A percentile compares a stretch with the other conserved stretches of the same genome.
phyloP scores from a whole-genome alignment of 108 stramenopile species.

The Aurantiochytrium sp. region DNA sequence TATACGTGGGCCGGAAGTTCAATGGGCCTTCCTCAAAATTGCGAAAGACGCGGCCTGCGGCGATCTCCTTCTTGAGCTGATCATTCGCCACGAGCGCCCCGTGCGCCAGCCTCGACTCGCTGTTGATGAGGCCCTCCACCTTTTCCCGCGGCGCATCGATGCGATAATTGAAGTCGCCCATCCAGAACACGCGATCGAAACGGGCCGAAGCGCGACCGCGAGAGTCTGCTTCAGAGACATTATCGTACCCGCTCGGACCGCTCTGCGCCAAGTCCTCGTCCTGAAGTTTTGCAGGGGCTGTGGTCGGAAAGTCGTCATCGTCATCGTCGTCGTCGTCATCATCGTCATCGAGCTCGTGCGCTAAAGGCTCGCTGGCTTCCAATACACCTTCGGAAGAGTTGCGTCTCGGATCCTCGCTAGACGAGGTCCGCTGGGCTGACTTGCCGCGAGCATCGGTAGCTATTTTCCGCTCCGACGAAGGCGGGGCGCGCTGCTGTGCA shows the following conservation, averaged over 20 bases:
- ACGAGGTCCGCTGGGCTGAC: background rate
- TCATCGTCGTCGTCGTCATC: background rate
- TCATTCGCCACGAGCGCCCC: slow-evolving; percentile 62
- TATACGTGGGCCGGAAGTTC: slow-evolving; percentile 58
- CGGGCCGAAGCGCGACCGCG: background rate
- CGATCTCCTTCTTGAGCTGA: slow-evolving; percentile 58
- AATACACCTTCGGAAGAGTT: no score
- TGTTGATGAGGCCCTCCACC: slow-evolving; percentile 43
- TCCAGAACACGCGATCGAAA: slow-evolving; percentile 45
- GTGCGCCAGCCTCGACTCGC: slow-evolving; percentile 56
- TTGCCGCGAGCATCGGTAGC: no score
- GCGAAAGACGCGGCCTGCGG: slow-evolving; percentile 42
- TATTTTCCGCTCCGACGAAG: no score
- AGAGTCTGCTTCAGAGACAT: background rate
- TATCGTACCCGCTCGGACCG: background rate
- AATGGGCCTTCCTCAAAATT: slow-evolving; percentile 50
- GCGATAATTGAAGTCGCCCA: slow-evolving; percentile 65
- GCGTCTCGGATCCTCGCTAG: background rate
- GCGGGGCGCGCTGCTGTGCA: no score
- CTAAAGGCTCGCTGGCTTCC: no score
- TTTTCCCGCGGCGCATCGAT: slow-evolving; percentile 53
- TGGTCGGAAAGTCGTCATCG: background rate
- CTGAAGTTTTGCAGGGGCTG: background rate
- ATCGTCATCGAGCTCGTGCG: background rate
- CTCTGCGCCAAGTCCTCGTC: no score